A percentile compares a stretch with the other conserved stretches of the same genome.
These are phyloP conservation scores for Cyberlindnera lachancei DNA, from an alignment of 805 yeast genomes.

Conservation along the genomic window DNA sequence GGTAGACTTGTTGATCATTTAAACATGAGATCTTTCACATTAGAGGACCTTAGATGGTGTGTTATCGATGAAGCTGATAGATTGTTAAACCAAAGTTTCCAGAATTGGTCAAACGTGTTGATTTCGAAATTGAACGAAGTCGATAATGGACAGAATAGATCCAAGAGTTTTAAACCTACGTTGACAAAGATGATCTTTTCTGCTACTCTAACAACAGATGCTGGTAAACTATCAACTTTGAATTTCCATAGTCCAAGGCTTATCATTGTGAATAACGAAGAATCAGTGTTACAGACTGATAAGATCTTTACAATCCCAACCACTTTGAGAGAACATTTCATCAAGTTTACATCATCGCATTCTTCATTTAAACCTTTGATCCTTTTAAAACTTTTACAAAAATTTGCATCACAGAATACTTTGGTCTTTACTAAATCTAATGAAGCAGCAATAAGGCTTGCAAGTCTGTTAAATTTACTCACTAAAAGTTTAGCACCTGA, in stretches of 20 bases:
- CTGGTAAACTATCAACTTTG: slow-evolving; percentile 73
- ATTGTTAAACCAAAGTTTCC: slow-evolving; percentile 79
- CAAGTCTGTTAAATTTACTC: slow-evolving; percentile 48
- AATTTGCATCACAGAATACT: slow-evolving; percentile 29
- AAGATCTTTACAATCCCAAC: slow-evolving; percentile 53
- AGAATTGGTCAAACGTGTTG: slow-evolving; percentile 74
- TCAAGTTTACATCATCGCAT: slow-evolving; percentile 30
- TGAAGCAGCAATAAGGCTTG: slow-evolving; percentile 78
- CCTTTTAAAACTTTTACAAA: slow-evolving; percentile 45
- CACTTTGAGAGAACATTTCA: slow-evolving; percentile 37
- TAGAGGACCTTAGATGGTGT: slow-evolving; percentile 50
- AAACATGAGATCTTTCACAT: slow-evolving; percentile 30
- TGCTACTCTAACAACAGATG: slow-evolving; percentile 91
- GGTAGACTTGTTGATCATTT: slow-evolving; percentile 81
- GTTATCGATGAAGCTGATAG: slow-evolving; percentile 82
- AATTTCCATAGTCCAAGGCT: slow-evolving; percentile 67
- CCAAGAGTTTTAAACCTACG: slow-evolving; percentile 20
- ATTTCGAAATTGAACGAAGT: slow-evolving; percentile 26
- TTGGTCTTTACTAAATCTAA: slow-evolving; percentile 70
- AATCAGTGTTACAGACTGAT: slow-evolving; percentile 35
- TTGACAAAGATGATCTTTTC: slow-evolving; percentile 72
- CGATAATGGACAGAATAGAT: slow-evolving; percentile 23
- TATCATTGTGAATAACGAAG: slow-evolving; percentile 58
- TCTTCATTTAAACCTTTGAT: slow-evolving; percentile 65
- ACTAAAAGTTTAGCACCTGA: slow-evolving; percentile 16